phyloP scores from a whole-genome alignment of 2,329 filamentous ascomycete genomes.

The Apiospora malaysiana region DNA sequence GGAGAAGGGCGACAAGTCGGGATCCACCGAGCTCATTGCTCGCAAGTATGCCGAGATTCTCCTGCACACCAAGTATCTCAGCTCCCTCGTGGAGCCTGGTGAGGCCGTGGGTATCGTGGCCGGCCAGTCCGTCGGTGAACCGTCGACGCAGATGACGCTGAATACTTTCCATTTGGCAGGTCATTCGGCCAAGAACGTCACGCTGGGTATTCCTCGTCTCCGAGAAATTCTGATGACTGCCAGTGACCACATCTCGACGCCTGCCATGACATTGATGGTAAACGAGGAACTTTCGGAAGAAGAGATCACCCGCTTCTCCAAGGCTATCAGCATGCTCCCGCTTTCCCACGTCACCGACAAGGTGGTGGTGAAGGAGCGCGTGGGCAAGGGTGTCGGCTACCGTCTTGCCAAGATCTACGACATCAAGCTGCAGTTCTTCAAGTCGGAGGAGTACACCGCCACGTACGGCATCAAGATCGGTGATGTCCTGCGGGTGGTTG shows the following conservation, averaged over 20 bases:
- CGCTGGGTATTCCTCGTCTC: conserved; percentile 94
- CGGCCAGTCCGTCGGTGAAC: conserved; percentile 94
- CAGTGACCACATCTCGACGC: conserved; percentile 85
- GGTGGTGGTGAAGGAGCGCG: conserved; percentile 78
- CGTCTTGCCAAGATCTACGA: conserved; percentile 83
- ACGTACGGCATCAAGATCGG: conserved; percentile 82
- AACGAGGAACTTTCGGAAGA: conserved; percentile 72
- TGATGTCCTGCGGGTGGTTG: conserved; percentile 82
- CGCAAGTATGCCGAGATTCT: conserved; percentile 81
- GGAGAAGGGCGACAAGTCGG: conserved; percentile 50
- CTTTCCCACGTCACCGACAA: conserved; percentile 85
- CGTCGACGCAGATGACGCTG: conserved; percentile 98
- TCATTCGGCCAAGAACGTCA: conserved; percentile 98
- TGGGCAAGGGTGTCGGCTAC: conserved; percentile 73
- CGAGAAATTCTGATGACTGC: conserved; percentile 99
- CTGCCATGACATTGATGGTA: conserved; percentile 84
- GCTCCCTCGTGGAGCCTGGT: conserved; percentile 89
- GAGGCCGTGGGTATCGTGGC: conserved; percentile 97
- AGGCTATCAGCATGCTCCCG: conserved; percentile 86
- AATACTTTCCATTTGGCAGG: conserved; percentile 99
- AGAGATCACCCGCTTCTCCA: conserved; percentile 81
- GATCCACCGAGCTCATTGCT: conserved; percentile 35
- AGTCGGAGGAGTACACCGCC: conserved; percentile 78
- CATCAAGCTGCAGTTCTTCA: conserved; percentile 83
- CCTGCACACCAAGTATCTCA: conserved; percentile 90